phyloP scores from a whole-genome alignment of 2,329 filamentous ascomycete genomes.

The Cercospora citrullina region DNA sequence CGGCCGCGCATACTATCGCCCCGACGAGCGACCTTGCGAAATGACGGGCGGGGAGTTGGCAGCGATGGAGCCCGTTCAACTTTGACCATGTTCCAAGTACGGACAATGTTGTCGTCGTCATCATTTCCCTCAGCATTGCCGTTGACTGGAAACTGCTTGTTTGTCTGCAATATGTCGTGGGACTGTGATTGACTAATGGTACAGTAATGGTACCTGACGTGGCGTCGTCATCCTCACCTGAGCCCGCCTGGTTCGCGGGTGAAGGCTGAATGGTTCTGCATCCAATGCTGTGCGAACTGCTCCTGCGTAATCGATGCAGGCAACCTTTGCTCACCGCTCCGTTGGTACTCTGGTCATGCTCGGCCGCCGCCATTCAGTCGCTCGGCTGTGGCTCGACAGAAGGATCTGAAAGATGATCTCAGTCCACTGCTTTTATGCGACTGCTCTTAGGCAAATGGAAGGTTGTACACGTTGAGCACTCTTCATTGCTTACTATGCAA shows the following conservation, averaged over 20 bases:
- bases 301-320: background rate
- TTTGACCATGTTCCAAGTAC: background rate
- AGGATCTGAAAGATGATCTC: background rate
- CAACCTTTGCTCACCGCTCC: conserved; percentile 3
- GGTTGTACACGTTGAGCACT: background rate
- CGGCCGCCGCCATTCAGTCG: background rate
- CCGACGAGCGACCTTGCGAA: background rate
- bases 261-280: conserved; percentile 3
- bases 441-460: background rate
- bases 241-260: conserved; percentile 9
- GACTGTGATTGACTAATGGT: background rate
- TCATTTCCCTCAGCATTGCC: background rate
- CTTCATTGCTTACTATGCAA: background rate
- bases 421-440: background rate
- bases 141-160: background rate
- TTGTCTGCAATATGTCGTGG: background rate
- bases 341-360: background rate
- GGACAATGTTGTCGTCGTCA: background rate
- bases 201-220: conserved; percentile 17
- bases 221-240: conserved; percentile 5
- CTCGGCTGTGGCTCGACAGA: too few relatives aligned
- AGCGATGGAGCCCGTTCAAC: background rate
- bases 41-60: background rate
- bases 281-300: conserved; percentile 11
- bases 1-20: background rate